Evolutionary conservation across 2,329 filamentous ascomycete genomes (phyloP).

Genomic region (Phaeosphaeria sp.): DNA sequence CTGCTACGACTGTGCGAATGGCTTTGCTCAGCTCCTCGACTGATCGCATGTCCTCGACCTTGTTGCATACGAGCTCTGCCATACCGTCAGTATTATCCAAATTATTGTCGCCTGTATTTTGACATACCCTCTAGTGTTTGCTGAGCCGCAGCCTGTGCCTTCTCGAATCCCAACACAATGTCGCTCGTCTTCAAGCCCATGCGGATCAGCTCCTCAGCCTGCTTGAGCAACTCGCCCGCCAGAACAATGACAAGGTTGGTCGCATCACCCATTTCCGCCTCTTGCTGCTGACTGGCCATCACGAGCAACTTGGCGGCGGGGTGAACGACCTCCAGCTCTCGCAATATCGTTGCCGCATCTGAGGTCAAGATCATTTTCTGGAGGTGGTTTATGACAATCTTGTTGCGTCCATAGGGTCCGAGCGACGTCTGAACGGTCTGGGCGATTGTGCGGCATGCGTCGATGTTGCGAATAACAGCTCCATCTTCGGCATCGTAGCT

Average conservation of each 20-base stretch:
- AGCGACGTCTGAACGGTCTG: conserved; percentile 96
- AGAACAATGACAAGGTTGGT: conserved; percentile 97
- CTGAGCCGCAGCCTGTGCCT: conserved; percentile 87
- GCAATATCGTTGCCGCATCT: conserved; percentile 94
- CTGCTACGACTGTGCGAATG: conserved; percentile 90
- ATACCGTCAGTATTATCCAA: conserved; percentile 18
- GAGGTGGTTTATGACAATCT: conserved; percentile 99
- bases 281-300: conserved; percentile 99
- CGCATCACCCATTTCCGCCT: conserved; percentile 98
- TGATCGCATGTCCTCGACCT: conserved; percentile 82
- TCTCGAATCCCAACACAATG: conserved; percentile 94
- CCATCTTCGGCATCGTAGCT: conserved; percentile 99
- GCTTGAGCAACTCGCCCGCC: conserved; percentile 92
- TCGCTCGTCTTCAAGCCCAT: conserved; percentile 99
- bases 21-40: conserved; percentile 91
- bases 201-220: conserved; percentile 93
- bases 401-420: conserved; percentile 97
- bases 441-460: conserved; percentile 94
- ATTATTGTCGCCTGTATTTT: background rate
- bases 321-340: conserved; percentile 97
- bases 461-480: conserved; percentile 97
- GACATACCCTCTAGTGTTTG: conserved; percentile 75
- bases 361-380: conserved; percentile 99
- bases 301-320: conserved; percentile 96
- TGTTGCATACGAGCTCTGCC: conserved; percentile 83